Evolutionary conservation across 805 yeast species (phyloP).

Genomic region (Sugiyamaella boreocaroliniensis): DNA sequence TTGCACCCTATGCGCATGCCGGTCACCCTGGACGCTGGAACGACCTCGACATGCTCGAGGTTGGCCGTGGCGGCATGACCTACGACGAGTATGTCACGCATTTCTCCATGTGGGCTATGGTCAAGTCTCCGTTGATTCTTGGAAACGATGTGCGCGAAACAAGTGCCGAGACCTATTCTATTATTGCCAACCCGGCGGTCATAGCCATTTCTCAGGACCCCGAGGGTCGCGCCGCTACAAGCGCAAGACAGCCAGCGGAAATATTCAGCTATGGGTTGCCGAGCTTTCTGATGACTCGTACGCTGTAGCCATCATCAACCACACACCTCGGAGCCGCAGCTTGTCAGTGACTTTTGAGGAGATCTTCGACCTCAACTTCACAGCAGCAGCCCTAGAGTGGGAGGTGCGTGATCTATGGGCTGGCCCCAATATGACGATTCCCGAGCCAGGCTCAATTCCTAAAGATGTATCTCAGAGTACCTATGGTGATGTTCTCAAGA

Average conservation of each 20-base stretch:
- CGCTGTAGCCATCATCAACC: constrained; percentile 6
- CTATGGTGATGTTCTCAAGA: neutral
- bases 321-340: neutral
- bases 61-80: constrained; percentile 25
- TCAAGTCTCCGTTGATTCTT: constrained; percentile 26
- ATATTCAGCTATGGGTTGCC: constrained; percentile 5
- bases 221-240: constrained; percentile 4
- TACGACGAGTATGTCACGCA: constrained; percentile 25
- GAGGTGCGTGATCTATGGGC: constrained; percentile 6
- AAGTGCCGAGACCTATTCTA: constrained; percentile 17
- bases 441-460: neutral
- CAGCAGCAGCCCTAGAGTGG: neutral
- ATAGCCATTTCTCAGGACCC: constrained; percentile 24
- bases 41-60: constrained; percentile 27
- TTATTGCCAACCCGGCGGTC: constrained; percentile 14
- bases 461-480: neutral
- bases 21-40: constrained; percentile 23
- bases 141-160: constrained; percentile 25
- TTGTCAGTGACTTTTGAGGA: neutral
- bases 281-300: constrained; percentile 4
- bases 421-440: neutral
- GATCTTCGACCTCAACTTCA: constrained; percentile 1
- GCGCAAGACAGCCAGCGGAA: neutral
- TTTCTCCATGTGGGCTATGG: constrained; percentile 27
- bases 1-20: constrained; percentile 23